These are phyloP conservation scores for Cucurbitaria berberidis DNA, from an alignment of 2,329 filamentous ascomycete species.

Conservation along the genomic window DNA sequence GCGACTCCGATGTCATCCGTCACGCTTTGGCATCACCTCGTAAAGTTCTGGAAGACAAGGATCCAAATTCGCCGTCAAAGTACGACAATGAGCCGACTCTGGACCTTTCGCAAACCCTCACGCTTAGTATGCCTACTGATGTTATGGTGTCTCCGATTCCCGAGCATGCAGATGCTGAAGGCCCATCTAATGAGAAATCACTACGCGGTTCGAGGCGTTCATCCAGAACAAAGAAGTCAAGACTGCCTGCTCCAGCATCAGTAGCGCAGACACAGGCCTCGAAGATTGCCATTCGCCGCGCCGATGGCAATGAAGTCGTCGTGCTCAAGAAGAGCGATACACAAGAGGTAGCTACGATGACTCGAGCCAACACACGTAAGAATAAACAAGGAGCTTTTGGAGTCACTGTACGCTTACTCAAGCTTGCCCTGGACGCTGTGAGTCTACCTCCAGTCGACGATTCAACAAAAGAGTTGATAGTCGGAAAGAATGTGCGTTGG, in stretches of 20 bases:
- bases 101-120: constrained; percentile 40
- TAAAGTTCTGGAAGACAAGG: constrained; percentile 54
- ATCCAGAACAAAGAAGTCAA: constrained; percentile 42
- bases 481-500: constrained; percentile 52
- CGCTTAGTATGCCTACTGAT: constrained; percentile 25
- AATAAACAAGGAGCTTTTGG: constrained; percentile 57
- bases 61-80: constrained; percentile 56
- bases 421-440: constrained; percentile 45
- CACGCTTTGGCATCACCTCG: constrained; percentile 55
- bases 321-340: constrained; percentile 57
- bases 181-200: constrained; percentile 19
- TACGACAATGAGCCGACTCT: constrained; percentile 40
- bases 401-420: constrained; percentile 52
- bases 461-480: constrained; percentile 21
- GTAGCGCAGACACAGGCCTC: constrained; percentile 33
- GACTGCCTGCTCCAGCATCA: constrained; percentile 40
- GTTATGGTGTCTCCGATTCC: constrained; percentile 22
- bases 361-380: constrained; percentile 56
- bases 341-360: constrained; percentile 54
- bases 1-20: constrained; percentile 55
- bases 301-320: constrained; percentile 51
- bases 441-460: constrained; percentile 19
- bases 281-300: constrained; percentile 54
- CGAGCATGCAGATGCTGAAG: constrained; percentile 18
- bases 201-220: constrained; percentile 39